Base-by-base conservation (phyloP, 2,329 filamentous ascomycete genomes). In the Akanthomyces uredinophilus region DNA sequence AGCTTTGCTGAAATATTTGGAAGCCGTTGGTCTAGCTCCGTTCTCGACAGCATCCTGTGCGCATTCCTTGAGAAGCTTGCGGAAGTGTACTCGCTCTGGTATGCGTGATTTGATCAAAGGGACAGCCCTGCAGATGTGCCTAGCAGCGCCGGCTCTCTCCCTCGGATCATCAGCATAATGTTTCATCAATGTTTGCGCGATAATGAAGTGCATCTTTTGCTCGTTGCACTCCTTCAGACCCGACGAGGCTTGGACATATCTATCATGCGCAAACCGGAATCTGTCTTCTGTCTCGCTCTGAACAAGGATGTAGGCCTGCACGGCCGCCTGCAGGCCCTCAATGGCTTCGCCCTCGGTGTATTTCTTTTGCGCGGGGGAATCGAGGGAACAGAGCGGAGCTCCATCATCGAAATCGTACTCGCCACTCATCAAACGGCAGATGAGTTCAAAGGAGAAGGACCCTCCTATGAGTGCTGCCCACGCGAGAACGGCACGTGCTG, bases 191-290 rank as follows among this genome's bases (percentile, higher is more conserved):
- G 88, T 89, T 70, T 91, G 88, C 0, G 91, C 89, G 68, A 97
- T 91, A 51, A 92, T 86, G 68, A 93, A 97, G 74, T 97, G 92
- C 93, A 97, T 97, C 68, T 90, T 89, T 22, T 83, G 79, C 24
- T 83, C 78, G 61, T 89, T 86, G 69, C 85, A 87, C 70, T 93
- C 87, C 65, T 84, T 85, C 57, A 96, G 78, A 5, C 84, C 82
- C 16, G 84, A 80, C 6, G 91, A 87, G 18, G 91, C 91, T 70
- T 90, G 87, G 56, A 92, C 83, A 69, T 96, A 96, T 58, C 93
- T 86, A 73, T 97, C 93, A 72, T 97, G 93, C 39, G 88, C 87
- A 72, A 97, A 97, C 39, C 87, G 86, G 73, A 96, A 97, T 46
- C 87, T 84, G 72, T 96, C 92, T 69, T 97, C 94, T 1, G 87